Evolutionary conservation across 805 yeast genomes (phyloP).

Genomic region (Ogataea pignaliae): DNA sequence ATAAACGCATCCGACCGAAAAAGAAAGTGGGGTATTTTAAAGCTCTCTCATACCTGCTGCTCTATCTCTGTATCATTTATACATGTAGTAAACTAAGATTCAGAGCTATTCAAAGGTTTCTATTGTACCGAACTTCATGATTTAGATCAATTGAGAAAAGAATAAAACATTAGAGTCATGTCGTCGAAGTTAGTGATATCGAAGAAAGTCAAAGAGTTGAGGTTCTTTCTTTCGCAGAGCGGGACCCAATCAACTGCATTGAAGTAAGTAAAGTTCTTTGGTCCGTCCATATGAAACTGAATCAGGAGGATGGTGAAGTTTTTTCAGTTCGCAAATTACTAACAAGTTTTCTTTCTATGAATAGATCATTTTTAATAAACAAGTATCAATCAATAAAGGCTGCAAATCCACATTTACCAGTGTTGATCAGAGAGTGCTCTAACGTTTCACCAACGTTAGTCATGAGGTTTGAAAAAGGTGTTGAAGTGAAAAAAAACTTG

Average conservation of each 20-base stretch:
- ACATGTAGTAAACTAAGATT: too few relatives aligned
- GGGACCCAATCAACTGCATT: constrained; percentile 66
- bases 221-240: constrained; percentile 79
- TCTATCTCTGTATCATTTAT: too few relatives aligned
- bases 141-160: background rate
- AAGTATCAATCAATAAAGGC: constrained; percentile 64
- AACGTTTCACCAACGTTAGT: constrained; percentile 71
- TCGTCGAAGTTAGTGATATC: constrained; percentile 31
- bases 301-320: too few relatives aligned
- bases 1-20: too few relatives aligned
- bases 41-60: too few relatives aligned
- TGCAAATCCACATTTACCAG: constrained; percentile 63
- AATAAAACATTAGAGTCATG: too few relatives aligned
- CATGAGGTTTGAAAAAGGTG: constrained; percentile 63
- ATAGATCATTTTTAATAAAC: constrained; percentile 53
- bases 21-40: background rate
- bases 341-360: background rate
- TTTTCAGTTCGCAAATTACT: background rate
- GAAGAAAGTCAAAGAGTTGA: constrained; percentile 66
- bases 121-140: background rate
- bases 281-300: too few relatives aligned
- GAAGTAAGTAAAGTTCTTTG: too few relatives aligned
- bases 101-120: too few relatives aligned
- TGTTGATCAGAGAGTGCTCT: constrained; percentile 71
- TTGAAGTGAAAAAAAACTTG: constrained; percentile 44